Conservation (phyloP, 169 alveolate genomes). For the Perkinsus chesapeaki region DNA sequence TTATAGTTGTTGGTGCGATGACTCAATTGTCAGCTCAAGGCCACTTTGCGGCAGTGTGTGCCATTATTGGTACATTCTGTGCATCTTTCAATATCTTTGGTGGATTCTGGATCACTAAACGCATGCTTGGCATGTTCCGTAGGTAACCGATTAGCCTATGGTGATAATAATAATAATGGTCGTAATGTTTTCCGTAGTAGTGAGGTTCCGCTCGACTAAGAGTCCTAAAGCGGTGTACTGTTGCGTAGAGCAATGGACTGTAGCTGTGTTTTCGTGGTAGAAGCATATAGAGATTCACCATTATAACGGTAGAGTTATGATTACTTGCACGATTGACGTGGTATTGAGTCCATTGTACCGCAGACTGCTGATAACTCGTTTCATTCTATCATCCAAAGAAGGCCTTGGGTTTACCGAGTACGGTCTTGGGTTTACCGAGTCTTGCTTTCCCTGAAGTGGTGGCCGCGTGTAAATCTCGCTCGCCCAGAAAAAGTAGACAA, state of each 20-base stretch:
- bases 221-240: not conserved
- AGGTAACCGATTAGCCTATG: not conserved
- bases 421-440: no score
- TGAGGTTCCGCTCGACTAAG: not conserved
- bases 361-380: no score
- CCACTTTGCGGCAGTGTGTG: not conserved
- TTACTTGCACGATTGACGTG: not conserved
- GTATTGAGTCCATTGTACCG: not conserved
- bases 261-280: not conserved
- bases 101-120: conserved; percentile 80
- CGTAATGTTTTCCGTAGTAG: not conserved
- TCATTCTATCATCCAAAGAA: no score
- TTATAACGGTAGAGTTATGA: not conserved
- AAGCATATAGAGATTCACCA: not conserved
- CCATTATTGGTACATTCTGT: conserved; percentile 22
- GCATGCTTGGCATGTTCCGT: conserved; percentile 85
- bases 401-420: no score
- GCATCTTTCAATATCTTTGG: conserved; percentile 57
- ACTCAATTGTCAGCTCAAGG: conserved; percentile 33
- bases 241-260: not conserved
- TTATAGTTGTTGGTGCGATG: conserved; percentile 73
- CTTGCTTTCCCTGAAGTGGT: not conserved
- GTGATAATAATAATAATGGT: not conserved
- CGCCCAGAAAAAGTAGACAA: not conserved
- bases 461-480: not conserved